A percentile compares a stretch with the other conserved stretches of the same genome.
phyloP scores from a whole-genome alignment of 805 yeast genomes.

The Candida chilensis region DNA sequence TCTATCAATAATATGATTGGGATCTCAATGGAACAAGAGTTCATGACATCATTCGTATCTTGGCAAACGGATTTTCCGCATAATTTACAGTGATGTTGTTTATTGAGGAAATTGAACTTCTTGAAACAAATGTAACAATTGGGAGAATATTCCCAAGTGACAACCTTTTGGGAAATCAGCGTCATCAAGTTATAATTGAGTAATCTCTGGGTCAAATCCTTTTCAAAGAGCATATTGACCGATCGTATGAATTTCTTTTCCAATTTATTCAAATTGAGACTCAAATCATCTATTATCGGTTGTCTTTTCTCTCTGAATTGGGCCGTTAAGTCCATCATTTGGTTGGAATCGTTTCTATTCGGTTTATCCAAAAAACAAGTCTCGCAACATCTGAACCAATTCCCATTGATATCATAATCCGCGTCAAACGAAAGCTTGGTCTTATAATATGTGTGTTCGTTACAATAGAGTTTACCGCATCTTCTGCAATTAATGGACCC shows the following conservation, averaged over 20 bases:
- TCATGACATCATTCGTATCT: slow-evolving; percentile 39
- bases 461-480: slow-evolving; percentile 70
- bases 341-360: slow-evolving; percentile 31
- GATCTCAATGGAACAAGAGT: slow-evolving; percentile 68
- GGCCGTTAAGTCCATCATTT: slow-evolving; percentile 30
- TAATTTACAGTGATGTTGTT: slow-evolving; percentile 88
- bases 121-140: slow-evolving; percentile 59
- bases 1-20: slow-evolving; percentile 35
- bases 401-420: slow-evolving; percentile 37
- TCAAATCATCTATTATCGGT: slow-evolving; percentile 32
- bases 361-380: slow-evolving; percentile 49
- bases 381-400: slow-evolving; percentile 67
- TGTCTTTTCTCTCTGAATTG: slow-evolving; percentile 32
- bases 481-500: slow-evolving; percentile 64
- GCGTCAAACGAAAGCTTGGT: slow-evolving; percentile 42
- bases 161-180: slow-evolving; percentile 34
- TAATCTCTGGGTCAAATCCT: too few species aligned
- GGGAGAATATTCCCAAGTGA: slow-evolving; percentile 54
- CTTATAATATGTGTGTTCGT: slow-evolving; percentile 46
- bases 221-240: slow-evolving; percentile 7
- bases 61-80: slow-evolving; percentile 85
- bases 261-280: slow-evolving; percentile 44
- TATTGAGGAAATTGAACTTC: slow-evolving; percentile 42
- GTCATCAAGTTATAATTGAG: too few species aligned
- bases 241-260: slow-evolving; percentile 48